Evolutionary conservation across 2,329 filamentous ascomycete species (phyloP).

Genomic region (Pseudocercospora pini-densiflorae): DNA sequence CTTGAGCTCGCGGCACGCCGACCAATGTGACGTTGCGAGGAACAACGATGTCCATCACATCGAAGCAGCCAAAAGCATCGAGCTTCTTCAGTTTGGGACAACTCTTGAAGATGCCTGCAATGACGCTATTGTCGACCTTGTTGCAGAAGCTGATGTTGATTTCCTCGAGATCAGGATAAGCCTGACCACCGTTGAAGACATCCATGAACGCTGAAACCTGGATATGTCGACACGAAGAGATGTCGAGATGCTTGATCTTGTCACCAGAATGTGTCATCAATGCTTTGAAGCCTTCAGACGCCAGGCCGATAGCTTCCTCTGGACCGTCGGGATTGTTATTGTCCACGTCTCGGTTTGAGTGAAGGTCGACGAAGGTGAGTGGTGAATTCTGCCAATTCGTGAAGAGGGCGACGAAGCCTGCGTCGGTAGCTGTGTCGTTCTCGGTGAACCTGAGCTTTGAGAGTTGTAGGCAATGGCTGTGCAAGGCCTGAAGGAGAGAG

Average conservation of each 20-base stretch:
- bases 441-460: slow-evolving; percentile 80
- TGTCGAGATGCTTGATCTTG: slow-evolving; percentile 68
- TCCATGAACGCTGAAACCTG: slow-evolving; percentile 71
- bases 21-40: slow-evolving; percentile 64
- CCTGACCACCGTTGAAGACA: slow-evolving; percentile 66
- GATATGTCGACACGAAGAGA: slow-evolving; percentile 87
- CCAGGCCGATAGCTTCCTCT: slow-evolving; percentile 70
- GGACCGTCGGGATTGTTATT: slow-evolving; percentile 68
- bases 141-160: slow-evolving; percentile 68
- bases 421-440: slow-evolving; percentile 76
- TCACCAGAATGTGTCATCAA: slow-evolving; percentile 82
- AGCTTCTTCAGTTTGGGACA: slow-evolving; percentile 57
- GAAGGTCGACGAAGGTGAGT: slow-evolving; percentile 73
- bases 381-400: slow-evolving; percentile 74
- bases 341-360: slow-evolving; percentile 78
- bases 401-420: slow-evolving; percentile 74
- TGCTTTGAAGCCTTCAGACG: slow-evolving; percentile 74
- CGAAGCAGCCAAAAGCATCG: slow-evolving; percentile 67
- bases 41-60: slow-evolving; percentile 60
- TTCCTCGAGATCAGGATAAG: slow-evolving; percentile 71
- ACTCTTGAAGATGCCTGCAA: slow-evolving; percentile 56
- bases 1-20: slow-evolving; percentile 62
- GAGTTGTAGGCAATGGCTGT: slow-evolving; percentile 69
- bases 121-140: slow-evolving; percentile 56
- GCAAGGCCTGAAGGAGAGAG: slow-evolving; percentile 70